Evolutionary conservation across 108 stramenopile genomes (phyloP).

Genomic region (Pseudonitzschia pungens): DNA sequence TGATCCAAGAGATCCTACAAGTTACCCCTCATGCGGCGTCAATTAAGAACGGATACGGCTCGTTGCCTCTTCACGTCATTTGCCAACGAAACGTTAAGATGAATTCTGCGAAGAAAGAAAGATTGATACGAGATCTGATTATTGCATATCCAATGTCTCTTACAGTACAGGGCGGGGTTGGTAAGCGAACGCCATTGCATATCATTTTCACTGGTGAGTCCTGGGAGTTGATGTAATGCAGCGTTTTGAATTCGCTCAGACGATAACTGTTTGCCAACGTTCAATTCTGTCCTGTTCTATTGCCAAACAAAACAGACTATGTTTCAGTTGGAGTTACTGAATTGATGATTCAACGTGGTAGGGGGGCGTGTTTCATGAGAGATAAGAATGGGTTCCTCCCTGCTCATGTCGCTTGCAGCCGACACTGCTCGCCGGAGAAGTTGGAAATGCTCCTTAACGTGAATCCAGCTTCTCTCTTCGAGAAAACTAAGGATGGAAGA

Average conservation of each 20-base stretch:
- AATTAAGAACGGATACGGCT: conserved; percentile 58
- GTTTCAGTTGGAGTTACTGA: conserved; percentile 43
- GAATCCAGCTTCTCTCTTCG: conserved; percentile 36
- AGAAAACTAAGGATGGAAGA: conserved; percentile 43
- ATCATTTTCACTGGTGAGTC: conserved; percentile 59
- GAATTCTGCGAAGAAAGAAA: conserved; percentile 50
- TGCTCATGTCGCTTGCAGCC: conserved; percentile 57
- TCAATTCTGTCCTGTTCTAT: neutral
- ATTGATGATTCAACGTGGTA: conserved; percentile 45
- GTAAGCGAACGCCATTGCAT: conserved; percentile 60
- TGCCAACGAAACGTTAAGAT: conserved; percentile 60
- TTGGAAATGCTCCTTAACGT: conserved; percentile 48
- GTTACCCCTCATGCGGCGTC: conserved; percentile 43
- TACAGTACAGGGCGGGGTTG: conserved; percentile 44
- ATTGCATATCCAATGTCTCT: conserved; percentile 42
- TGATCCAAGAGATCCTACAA: conserved; percentile 40
- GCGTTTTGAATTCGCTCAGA: no score
- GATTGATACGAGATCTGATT: conserved; percentile 42
- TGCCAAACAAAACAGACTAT: conserved; percentile 38
- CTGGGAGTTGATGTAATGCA: neutral
- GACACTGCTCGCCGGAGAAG: conserved; percentile 65
- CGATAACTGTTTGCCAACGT: neutral
- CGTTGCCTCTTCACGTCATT: conserved; percentile 58
- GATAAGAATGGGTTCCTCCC: conserved; percentile 67
- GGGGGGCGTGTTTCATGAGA: conserved; percentile 47